Percentiles rank a stretch among this genome's conserved stretches.
Evolutionary conservation across 2,329 filamentous ascomycete genomes (phyloP).

Genomic region (Penicillium freii): DNA sequence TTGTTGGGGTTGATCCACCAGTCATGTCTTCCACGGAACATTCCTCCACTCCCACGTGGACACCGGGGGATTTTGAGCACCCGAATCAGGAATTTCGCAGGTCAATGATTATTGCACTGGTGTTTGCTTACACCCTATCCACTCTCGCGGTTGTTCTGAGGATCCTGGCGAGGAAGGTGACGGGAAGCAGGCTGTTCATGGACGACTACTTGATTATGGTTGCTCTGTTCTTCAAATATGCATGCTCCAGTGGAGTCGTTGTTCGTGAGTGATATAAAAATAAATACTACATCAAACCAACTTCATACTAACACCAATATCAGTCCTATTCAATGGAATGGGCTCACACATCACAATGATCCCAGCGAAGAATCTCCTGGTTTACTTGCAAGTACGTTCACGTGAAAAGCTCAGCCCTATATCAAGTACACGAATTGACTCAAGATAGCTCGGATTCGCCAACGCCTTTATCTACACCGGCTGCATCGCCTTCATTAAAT

Average conservation of each 20-base stretch:
- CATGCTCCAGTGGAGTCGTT: slow-evolving; percentile 28
- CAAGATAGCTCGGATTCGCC: slow-evolving; percentile 26
- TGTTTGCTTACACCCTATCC: slow-evolving; percentile 28
- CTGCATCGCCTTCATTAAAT: slow-evolving; percentile 27
- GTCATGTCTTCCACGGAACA: slow-evolving; percentile 21
- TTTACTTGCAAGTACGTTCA: slow-evolving; percentile 26
- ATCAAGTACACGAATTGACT: neutral
- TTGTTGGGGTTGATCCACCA: neutral
- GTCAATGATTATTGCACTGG: slow-evolving; percentile 25
- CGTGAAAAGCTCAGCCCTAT: too few species aligned
- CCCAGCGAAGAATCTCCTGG: slow-evolving; percentile 22
- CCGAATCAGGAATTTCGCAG: slow-evolving; percentile 25
- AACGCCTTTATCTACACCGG: slow-evolving; percentile 30
- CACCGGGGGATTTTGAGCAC: slow-evolving; percentile 26
- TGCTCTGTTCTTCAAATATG: slow-evolving; percentile 33
- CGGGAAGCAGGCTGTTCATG: slow-evolving; percentile 25
- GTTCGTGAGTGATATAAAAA: slow-evolving; percentile 20
- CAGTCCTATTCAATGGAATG: slow-evolving; percentile 30
- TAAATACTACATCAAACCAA: neutral
- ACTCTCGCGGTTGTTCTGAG: slow-evolving; percentile 29
- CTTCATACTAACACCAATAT: neutral
- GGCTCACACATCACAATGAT: slow-evolving; percentile 31
- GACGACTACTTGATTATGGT: slow-evolving; percentile 34
- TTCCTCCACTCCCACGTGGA: slow-evolving; percentile 15
- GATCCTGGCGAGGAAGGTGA: slow-evolving; percentile 27